A percentile compares a stretch with the other conserved stretches of the same genome.
phyloP scores from a whole-genome alignment of 768 basidiomycete genomes.

The Xerocomus brunneocitrinus region DNA sequence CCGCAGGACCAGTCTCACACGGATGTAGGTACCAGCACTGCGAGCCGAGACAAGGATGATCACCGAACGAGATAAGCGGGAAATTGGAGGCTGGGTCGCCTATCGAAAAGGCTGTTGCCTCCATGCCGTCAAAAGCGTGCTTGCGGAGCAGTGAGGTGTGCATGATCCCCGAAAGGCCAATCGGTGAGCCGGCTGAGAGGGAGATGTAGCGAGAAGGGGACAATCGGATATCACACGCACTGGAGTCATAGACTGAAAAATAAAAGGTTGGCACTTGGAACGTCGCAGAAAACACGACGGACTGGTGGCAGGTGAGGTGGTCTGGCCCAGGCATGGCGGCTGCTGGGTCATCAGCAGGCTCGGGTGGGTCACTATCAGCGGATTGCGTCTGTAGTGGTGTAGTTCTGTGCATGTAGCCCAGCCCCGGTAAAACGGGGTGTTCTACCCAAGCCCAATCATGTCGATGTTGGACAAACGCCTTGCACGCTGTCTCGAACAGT shows the following conservation, averaged over 20 bases:
- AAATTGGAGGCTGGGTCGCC: conserved; percentile 50
- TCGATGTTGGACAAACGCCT: conserved; percentile 41
- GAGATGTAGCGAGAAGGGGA: conserved; percentile 14
- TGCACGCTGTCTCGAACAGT: conserved; percentile 59
- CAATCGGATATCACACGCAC: conserved; percentile 45
- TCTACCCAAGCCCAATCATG: conserved; percentile 61
- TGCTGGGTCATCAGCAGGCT: conserved; percentile 37
- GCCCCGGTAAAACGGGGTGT: conserved; percentile 42
- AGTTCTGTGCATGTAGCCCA: conserved; percentile 47
- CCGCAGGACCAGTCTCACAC: conserved; percentile 64
- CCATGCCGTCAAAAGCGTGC: conserved; percentile 39
- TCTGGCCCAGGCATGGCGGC: conserved; percentile 27
- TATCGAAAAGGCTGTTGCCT: conserved; percentile 52
- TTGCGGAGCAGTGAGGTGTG: conserved; percentile 56
- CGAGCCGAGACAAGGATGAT: conserved; percentile 72
- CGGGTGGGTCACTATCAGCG: conserved; percentile 9
- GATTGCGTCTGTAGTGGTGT: conserved; percentile 19
- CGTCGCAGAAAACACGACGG: conserved; percentile 70
- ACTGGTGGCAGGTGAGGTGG: conserved; percentile 52
- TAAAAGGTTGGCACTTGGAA: conserved; percentile 84
- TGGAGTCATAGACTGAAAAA: conserved; percentile 61
- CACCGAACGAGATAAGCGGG: conserved; percentile 80
- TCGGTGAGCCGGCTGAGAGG: conserved; percentile 56
- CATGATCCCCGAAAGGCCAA: conserved; percentile 54
- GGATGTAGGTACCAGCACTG: conserved; percentile 88